Conservation (phyloP, 352 stramenopile species). For the Globisporangium canariense region DNA sequence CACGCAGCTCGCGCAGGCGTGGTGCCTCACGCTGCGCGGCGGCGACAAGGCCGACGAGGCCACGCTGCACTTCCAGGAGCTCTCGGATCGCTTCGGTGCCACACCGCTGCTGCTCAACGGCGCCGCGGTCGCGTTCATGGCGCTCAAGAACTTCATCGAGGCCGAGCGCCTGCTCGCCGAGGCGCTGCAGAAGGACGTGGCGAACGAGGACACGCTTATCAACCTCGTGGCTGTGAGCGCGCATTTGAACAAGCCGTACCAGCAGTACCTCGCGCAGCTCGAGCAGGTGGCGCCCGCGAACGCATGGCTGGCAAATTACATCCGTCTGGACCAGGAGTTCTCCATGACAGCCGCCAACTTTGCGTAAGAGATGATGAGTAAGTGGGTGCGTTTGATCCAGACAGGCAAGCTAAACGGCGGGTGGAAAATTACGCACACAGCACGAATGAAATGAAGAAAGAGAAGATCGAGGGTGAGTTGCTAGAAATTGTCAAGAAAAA, state of each 20-base stretch:
- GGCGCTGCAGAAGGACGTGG: constrained; percentile 77
- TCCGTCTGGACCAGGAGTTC: constrained; percentile 65
- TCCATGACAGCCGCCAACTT: constrained; percentile 63
- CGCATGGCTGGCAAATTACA: constrained; percentile 71
- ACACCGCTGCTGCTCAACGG: constrained; percentile 92
- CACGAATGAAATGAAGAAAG: neutral
- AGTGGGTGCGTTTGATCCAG: neutral
- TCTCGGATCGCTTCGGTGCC: constrained; percentile 94
- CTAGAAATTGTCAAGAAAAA: neutral
- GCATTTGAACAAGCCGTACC: constrained; percentile 85
- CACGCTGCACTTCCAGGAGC: constrained; percentile 90
- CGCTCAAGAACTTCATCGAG: constrained; percentile 87
- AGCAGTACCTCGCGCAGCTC: constrained; percentile 80
- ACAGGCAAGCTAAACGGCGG: too few species aligned
- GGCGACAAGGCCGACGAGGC: constrained; percentile 87
- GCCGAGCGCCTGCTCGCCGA: constrained; percentile 89
- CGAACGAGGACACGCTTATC: constrained; percentile 91
- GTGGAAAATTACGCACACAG: too few species aligned
- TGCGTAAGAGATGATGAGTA: constrained; percentile 28
- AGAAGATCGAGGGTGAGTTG: neutral
- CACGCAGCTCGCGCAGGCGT: constrained; percentile 92
- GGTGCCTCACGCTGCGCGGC: constrained; percentile 82
- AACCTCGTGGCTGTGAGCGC: constrained; percentile 92
- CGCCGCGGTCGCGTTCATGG: constrained; percentile 89
- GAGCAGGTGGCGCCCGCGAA: constrained; percentile 71